Evolutionary conservation across 1,139 yeast species (phyloP).

Genomic region (Saccharomycopsis phalli): DNA sequence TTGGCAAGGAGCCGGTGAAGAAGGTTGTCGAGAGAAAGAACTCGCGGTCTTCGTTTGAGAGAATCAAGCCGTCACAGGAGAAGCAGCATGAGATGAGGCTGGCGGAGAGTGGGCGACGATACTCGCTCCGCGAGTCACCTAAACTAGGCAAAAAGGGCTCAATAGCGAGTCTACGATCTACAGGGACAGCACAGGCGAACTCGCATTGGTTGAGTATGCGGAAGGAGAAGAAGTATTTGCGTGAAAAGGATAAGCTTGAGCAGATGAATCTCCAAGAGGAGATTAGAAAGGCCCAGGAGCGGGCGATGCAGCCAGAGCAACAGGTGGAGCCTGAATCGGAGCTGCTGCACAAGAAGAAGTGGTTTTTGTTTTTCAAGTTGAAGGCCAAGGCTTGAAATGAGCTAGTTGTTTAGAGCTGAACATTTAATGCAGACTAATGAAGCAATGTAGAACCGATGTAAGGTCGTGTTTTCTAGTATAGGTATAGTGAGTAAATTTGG

Average conservation of each 20-base stretch:
- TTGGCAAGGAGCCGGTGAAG: slow-evolving; percentile 17
- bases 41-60: slow-evolving; percentile 10
- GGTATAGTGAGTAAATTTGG: too few relatives aligned
- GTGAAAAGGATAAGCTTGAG: slow-evolving; percentile 13
- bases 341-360: too few relatives aligned
- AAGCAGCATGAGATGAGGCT: too few relatives aligned
- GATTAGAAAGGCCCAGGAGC: slow-evolving; percentile 8
- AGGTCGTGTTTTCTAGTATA: too few relatives aligned
- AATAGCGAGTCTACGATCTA: slow-evolving; percentile 1
- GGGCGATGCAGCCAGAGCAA: not conserved
- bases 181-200: not conserved
- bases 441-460: too few relatives aligned
- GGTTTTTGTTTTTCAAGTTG: too few relatives aligned
- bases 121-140: slow-evolving; percentile 7
- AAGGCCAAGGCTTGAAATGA: too few relatives aligned
- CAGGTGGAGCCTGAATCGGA: too few relatives aligned
- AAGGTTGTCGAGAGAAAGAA: not conserved
- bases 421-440: too few relatives aligned
- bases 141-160: slow-evolving; percentile 7
- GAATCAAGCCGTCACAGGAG: not conserved
- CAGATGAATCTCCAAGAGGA: slow-evolving; percentile 16
- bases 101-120: slow-evolving; percentile 2
- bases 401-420: too few relatives aligned
- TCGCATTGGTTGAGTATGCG: slow-evolving; percentile 1
- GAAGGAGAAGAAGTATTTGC: slow-evolving; percentile 16